A percentile compares a stretch with the other conserved stretches of the same genome.
Conservation (phyloP, 768 basidiomycete genomes). For the Sporobolomyces pararoseus region DNA sequence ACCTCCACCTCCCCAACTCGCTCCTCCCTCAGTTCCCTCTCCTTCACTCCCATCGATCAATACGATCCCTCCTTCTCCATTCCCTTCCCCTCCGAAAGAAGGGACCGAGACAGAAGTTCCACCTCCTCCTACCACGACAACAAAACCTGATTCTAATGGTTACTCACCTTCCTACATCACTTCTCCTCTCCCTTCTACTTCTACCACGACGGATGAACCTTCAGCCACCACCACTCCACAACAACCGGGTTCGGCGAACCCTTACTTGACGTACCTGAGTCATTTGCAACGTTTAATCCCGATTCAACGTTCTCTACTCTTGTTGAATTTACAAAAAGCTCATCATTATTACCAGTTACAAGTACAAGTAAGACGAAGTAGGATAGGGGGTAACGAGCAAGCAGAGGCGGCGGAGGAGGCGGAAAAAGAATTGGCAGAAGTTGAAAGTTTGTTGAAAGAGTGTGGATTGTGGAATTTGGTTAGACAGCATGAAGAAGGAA, state of each 20-base stretch:
- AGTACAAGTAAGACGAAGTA: neutral
- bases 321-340: conserved; percentile 40
- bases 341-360: conserved; percentile 14
- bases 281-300: conserved; percentile 32
- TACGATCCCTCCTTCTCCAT: neutral
- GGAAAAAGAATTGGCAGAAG: conserved; percentile 12
- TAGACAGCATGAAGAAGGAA: neutral
- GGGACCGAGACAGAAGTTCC: neutral
- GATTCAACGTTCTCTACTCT: conserved; percentile 34
- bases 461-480: conserved; percentile 19
- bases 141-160: neutral
- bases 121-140: neutral
- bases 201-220: too few species aligned
- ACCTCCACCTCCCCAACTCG: neutral
- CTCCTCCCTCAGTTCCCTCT: neutral
- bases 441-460: conserved; percentile 12
- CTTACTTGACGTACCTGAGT: conserved; percentile 22
- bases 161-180: neutral
- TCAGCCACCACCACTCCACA: neutral
- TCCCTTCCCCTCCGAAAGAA: neutral
- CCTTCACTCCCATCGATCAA: neutral
- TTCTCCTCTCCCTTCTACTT: neutral
- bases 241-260: neutral
- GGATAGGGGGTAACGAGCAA: neutral
- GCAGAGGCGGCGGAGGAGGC: neutral